Evolutionary conservation across 108 stramenopile species (phyloP).

Genomic region (Schizochytrium sp.): DNA sequence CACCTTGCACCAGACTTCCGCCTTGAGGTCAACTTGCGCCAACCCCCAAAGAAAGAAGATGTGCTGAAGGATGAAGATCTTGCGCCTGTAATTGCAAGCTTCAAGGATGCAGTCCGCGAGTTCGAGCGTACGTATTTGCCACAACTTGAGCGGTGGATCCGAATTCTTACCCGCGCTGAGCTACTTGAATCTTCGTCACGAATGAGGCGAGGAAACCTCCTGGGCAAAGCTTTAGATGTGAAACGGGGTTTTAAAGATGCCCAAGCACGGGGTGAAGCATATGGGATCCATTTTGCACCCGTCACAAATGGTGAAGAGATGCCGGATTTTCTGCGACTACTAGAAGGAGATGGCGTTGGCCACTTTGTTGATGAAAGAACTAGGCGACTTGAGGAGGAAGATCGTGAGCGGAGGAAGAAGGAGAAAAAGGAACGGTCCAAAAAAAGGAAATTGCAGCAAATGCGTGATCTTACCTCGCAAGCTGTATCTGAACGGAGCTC

Average conservation of each 20-base stretch:
- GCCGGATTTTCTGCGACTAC: background rate
- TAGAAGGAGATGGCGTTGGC: background rate
- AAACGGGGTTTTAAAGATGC: background rate
- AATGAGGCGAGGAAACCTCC: conserved; percentile 11
- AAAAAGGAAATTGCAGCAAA: too few relatives aligned
- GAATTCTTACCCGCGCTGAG: conserved; percentile 2
- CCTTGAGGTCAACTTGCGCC: conserved; percentile 15
- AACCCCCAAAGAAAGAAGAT: background rate
- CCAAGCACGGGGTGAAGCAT: background rate
- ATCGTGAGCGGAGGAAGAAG: background rate
- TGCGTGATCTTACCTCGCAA: too few relatives aligned
- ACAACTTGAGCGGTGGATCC: conserved; percentile 30
- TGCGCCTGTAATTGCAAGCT: background rate
- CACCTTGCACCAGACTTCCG: background rate
- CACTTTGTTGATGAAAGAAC: background rate
- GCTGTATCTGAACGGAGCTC: too few relatives aligned
- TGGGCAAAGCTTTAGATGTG: background rate
- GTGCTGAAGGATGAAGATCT: background rate
- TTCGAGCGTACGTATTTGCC: background rate
- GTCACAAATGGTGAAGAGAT: background rate
- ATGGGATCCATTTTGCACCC: background rate
- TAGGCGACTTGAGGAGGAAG: background rate
- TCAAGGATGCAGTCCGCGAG: background rate
- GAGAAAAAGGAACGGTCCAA: background rate
- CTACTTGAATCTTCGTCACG: background rate